phyloP scores from a whole-genome alignment of 2,329 filamentous ascomycete species.

The Alternaria sp. region DNA sequence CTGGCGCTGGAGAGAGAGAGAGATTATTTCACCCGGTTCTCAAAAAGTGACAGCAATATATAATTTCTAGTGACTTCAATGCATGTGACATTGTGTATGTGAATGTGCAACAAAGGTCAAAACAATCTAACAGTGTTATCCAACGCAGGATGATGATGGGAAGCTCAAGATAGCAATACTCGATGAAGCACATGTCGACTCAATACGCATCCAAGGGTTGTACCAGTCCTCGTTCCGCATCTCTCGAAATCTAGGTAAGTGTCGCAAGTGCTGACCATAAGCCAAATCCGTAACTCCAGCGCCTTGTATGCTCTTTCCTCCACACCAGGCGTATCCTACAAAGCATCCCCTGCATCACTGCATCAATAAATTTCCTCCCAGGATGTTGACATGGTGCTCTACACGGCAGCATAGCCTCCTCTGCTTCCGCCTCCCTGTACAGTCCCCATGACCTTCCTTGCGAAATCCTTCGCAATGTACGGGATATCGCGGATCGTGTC shows the following conservation, averaged over 20 bases:
- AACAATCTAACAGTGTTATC: neutral
- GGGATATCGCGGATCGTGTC: conserved; percentile 92
- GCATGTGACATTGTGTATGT: neutral
- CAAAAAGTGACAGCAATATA: neutral
- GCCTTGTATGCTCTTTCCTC: neutral
- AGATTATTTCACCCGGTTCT: neutral
- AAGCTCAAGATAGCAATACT: neutral
- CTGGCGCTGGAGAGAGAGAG: neutral
- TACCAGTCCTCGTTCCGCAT: neutral
- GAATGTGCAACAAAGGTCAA: neutral
- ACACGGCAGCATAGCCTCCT: conserved; percentile 95
- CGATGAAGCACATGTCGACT: neutral
- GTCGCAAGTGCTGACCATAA: neutral
- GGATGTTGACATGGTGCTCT: neutral
- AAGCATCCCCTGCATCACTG: neutral
- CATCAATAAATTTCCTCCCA: neutral
- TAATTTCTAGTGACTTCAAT: too few species aligned
- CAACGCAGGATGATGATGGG: neutral
- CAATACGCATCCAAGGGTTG: neutral
- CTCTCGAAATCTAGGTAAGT: neutral
- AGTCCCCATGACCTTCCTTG: conserved; percentile 77
- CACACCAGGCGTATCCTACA: neutral
- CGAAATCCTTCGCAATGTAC: conserved; percentile 90
- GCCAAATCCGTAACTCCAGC: neutral
- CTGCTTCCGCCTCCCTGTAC: conserved; percentile 83